Conservation (phyloP, 805 yeast species). For the Isabelozyma gotoi region DNA sequence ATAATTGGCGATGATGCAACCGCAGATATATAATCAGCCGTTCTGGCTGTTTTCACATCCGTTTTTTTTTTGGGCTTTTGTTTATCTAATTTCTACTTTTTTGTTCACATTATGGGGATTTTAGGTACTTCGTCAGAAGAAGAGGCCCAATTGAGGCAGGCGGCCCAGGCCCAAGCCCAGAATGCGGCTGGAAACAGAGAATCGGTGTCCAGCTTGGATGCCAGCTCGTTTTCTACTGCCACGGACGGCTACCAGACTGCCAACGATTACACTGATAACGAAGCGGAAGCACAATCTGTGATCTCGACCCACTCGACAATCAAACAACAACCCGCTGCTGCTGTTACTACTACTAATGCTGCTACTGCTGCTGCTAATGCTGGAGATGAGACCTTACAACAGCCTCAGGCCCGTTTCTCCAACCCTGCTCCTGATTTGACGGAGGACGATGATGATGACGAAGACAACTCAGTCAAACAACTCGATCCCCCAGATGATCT, state of each 20-base stretch:
- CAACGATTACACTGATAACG: conserved; percentile 13
- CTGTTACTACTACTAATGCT: conserved; percentile 1
- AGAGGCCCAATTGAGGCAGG: conserved; percentile 26
- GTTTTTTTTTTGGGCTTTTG: background rate
- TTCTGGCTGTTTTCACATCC: background rate
- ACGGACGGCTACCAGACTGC: conserved; percentile 36
- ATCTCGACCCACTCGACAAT: background rate
- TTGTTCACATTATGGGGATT: conserved; percentile 24
- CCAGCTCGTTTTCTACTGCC: conserved; percentile 19
- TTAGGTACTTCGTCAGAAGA: conserved; percentile 34
- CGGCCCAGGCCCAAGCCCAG: conserved; percentile 11
- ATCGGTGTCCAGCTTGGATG: conserved; percentile 2
- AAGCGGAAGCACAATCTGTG: background rate
- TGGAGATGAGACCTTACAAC: background rate
- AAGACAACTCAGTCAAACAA: conserved; percentile 2
- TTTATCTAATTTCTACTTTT: background rate
- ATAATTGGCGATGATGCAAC: too few species aligned
- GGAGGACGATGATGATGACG: conserved; percentile 2
- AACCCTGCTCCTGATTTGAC: background rate
- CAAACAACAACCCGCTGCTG: background rate
- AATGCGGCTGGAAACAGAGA: conserved; percentile 1
- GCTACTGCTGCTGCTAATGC: background rate
- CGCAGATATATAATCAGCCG: too few species aligned
- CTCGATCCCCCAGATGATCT: background rate
- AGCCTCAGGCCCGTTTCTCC: background rate